phyloP scores from a whole-genome alignment of 1,139 yeast species.

The Williopsis jadinii region DNA sequence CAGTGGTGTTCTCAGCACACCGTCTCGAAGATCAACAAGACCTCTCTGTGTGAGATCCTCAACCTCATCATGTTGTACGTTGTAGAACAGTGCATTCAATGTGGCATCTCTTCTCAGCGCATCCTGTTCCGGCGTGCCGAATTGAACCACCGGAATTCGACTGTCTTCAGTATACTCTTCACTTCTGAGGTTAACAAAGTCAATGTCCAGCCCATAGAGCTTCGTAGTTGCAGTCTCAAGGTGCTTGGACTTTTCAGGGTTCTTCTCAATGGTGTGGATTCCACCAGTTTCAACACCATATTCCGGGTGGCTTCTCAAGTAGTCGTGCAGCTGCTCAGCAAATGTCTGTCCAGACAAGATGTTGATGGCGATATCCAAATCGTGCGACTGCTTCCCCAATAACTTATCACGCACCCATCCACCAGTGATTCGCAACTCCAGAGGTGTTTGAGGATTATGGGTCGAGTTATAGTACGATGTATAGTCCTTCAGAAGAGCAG shows the following conservation, averaged over 20 bases:
- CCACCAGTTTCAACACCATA: constrained; percentile 41
- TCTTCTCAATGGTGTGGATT: constrained; percentile 79
- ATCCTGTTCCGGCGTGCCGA: constrained; percentile 90
- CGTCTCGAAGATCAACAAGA: constrained; percentile 56
- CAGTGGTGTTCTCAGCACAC: constrained; percentile 81
- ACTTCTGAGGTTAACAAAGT: constrained; percentile 83
- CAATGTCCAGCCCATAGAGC: constrained; percentile 74
- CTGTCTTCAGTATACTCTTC: constrained; percentile 81
- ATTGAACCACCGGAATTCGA: constrained; percentile 66
- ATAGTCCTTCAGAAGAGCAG: constrained; percentile 37
- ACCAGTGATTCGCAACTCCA: constrained; percentile 81
- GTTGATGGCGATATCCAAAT: constrained; percentile 87
- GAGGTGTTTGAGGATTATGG: constrained; percentile 8
- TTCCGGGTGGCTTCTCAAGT: constrained; percentile 32
- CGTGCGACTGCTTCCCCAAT: constrained; percentile 72
- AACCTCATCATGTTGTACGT: constrained; percentile 54
- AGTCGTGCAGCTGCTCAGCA: constrained; percentile 58
- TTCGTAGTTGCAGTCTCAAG: constrained; percentile 93
- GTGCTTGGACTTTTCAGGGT: constrained; percentile 94
- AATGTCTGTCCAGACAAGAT: constrained; percentile 79
- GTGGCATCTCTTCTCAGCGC: constrained; percentile 95
- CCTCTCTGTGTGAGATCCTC: constrained; percentile 86
- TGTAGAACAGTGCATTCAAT: constrained; percentile 82
- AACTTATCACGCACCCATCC: constrained; percentile 99
- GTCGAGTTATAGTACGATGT: constrained; percentile 7